Percentiles rank a stretch among this genome's conserved stretches.
Conservation (phyloP, 148 eudicot genomes). For the Pouteria glomerata region DNA sequence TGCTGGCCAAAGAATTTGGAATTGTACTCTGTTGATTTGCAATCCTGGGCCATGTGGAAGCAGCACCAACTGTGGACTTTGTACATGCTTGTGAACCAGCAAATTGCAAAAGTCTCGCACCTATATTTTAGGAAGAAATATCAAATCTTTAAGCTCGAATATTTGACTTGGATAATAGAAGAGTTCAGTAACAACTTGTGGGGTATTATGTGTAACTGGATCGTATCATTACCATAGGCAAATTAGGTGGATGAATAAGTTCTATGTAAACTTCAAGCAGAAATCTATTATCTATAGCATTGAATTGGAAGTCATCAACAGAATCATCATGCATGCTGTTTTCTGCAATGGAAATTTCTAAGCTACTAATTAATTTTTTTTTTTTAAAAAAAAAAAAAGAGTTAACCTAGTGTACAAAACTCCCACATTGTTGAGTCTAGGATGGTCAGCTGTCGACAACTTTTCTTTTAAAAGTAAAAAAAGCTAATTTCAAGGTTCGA, state of each 20-base stretch:
- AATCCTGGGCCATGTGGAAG: conserved; percentile 7
- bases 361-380: too few relatives aligned
- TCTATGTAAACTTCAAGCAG: background rate
- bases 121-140: conserved; percentile 13
- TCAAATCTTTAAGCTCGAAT: background rate
- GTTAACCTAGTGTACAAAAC: too few relatives aligned
- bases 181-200: background rate
- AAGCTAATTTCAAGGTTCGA: too few relatives aligned
- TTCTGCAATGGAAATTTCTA: too few relatives aligned
- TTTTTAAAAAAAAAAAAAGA: too few relatives aligned
- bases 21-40: background rate
- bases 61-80: background rate
- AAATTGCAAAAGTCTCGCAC: conserved; percentile 28
- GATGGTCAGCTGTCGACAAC: too few relatives aligned
- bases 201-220: background rate
- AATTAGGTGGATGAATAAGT: background rate
- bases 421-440: too few relatives aligned
- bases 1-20: background rate
- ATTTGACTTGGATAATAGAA: background rate
- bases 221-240: background rate
- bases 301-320: background rate
- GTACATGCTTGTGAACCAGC: conserved; percentile 9
- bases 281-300: background rate
- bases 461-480: too few relatives aligned
- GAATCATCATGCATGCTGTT: background rate